Conservation (phyloP, 106 monocot genomes). For the Phalaenopsis equestris region DNA sequence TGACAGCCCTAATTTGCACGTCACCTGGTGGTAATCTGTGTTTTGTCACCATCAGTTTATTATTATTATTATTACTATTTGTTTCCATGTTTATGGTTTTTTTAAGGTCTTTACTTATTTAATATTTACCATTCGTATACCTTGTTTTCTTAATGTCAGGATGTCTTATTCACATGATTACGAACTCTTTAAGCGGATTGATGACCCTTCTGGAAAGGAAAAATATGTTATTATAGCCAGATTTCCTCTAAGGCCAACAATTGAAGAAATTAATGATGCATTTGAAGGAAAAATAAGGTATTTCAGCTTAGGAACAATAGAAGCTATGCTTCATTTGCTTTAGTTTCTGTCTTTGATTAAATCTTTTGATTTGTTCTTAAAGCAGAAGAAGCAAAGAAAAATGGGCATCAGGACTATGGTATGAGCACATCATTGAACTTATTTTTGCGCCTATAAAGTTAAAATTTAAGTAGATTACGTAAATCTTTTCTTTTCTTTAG, state of each 20-base stretch:
- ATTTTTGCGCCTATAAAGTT: background rate
- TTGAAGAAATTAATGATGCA: conserved; percentile 77
- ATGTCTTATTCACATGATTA: conserved; percentile 78
- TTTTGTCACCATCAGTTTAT: too few species aligned
- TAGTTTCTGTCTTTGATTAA: background rate
- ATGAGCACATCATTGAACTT: conserved; percentile 7
- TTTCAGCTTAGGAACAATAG: background rate
- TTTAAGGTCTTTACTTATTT: background rate
- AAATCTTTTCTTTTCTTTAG: conserved; percentile 14
- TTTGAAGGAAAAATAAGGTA: conserved; percentile 73
- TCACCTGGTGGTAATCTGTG: too few species aligned
- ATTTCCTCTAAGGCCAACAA: conserved; percentile 68
- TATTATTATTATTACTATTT: background rate
- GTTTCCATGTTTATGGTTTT: background rate
- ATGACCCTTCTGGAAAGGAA: conserved; percentile 59
- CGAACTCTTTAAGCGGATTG: conserved; percentile 76
- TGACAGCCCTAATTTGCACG: too few species aligned
- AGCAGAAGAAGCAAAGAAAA: conserved; percentile 53
- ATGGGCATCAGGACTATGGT: conserved; percentile 62
- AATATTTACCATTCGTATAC: background rate
- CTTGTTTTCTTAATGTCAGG: conserved; percentile 32
- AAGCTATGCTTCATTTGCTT: background rate
- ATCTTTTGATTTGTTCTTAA: conserved; percentile 5
- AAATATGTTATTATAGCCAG: conserved; percentile 58
- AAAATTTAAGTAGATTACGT: background rate